Conservation (phyloP, 2,329 filamentous ascomycete species). For the Phaeosphaeriaceae sp. region DNA sequence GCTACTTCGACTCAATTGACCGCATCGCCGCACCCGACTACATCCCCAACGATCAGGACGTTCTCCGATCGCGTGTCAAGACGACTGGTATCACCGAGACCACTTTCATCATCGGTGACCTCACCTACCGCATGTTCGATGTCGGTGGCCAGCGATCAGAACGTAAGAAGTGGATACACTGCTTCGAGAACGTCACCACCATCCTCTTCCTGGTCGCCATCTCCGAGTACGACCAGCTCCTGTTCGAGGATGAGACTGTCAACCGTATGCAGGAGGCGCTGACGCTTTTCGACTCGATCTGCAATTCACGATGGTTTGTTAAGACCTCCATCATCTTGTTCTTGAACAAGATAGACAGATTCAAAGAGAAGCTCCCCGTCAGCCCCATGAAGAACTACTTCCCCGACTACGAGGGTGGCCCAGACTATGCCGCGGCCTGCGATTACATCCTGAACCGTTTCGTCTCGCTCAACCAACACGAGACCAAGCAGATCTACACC, state of each 20-base stretch:
- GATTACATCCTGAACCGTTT: constrained; percentile 99
- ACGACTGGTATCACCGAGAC: constrained; percentile 98
- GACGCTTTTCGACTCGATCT: constrained; percentile 75
- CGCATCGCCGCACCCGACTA: constrained; percentile 92
- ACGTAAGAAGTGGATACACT: constrained; percentile 99
- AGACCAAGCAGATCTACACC: constrained; percentile 99
- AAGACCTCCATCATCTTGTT: constrained; percentile 77
- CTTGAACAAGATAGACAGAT: constrained; percentile 78
- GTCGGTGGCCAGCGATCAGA: constrained; percentile 95
- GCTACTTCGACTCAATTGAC: constrained; percentile 95
- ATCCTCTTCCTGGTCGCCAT: constrained; percentile 97
- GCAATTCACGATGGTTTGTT: constrained; percentile 76
- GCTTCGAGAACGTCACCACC: constrained; percentile 96
- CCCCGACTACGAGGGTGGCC: constrained; percentile 82
- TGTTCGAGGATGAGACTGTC: constrained; percentile 93
- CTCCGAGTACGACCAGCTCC: constrained; percentile 93
- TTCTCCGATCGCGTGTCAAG: constrained; percentile 94
- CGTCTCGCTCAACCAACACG: constrained; percentile 97
- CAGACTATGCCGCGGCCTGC: constrained; percentile 94
- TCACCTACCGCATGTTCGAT: constrained; percentile 97
- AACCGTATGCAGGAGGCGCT: constrained; percentile 78
- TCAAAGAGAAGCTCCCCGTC: constrained; percentile 77
- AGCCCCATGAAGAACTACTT: constrained; percentile 81
- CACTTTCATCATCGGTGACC: constrained; percentile 91
- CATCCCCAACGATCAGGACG: constrained; percentile 93